Evolutionary conservation across 2,329 filamentous ascomycete genomes (phyloP).

Genomic region (Cercospora citrullina): DNA sequence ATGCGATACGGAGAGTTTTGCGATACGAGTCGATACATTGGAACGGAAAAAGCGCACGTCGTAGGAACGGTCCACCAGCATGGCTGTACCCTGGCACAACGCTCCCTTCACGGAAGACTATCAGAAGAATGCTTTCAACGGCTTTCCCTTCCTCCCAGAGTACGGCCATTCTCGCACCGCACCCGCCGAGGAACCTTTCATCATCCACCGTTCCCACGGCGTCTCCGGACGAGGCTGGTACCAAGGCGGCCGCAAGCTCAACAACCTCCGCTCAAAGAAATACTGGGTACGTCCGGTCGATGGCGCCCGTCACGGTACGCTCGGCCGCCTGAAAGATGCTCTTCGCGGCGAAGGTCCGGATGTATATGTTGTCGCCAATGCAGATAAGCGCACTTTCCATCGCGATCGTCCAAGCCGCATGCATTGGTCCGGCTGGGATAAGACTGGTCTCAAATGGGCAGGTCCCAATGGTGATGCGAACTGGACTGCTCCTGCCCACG

Average conservation of each 20-base stretch:
- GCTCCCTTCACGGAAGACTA: constrained; percentile 26
- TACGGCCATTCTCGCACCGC: constrained; percentile 29
- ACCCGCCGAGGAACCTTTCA: constrained; percentile 34
- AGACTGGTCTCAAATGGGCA: constrained; percentile 27
- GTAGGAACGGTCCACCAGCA: not conserved
- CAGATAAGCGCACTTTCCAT: constrained; percentile 42
- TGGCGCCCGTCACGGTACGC: constrained; percentile 40
- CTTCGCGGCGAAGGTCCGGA: constrained; percentile 47
- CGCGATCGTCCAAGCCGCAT: constrained; percentile 40
- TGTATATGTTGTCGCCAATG: constrained; percentile 46
- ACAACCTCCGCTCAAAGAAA: constrained; percentile 40
- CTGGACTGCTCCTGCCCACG: constrained; percentile 43
- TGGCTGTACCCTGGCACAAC: constrained; percentile 25
- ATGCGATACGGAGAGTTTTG: not conserved
- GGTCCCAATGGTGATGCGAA: constrained; percentile 17
- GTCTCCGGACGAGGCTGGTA: constrained; percentile 28
- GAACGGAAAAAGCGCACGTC: not conserved
- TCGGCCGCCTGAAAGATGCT: constrained; percentile 48
- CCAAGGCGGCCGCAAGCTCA: constrained; percentile 28
- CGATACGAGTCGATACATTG: not conserved
- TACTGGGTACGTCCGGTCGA: constrained; percentile 50
- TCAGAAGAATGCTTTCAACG: constrained; percentile 28
- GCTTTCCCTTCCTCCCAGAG: constrained; percentile 30
- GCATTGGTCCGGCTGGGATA: constrained; percentile 42
- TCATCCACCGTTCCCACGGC: constrained; percentile 25